Evolutionary conservation across 805 yeast genomes (phyloP).

Genomic region (Saturnispora galanensis): DNA sequence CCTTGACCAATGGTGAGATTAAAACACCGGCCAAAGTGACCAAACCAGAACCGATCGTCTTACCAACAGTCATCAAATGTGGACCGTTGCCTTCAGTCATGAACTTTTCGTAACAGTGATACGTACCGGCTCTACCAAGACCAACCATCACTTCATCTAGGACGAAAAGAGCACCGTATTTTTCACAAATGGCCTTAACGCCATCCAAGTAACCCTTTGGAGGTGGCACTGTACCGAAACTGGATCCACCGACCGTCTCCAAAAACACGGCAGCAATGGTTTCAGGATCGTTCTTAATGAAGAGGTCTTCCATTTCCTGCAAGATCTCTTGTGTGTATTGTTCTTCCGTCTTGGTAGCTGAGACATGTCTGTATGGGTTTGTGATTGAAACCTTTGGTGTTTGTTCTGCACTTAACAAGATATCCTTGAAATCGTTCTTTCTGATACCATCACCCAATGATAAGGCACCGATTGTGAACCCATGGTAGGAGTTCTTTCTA

Average conservation of each 20-base stretch:
- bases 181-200: slow-evolving; percentile 57
- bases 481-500: slow-evolving; percentile 39
- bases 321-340: slow-evolving; percentile 29
- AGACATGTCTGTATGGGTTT: slow-evolving; percentile 16
- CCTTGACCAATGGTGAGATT: slow-evolving; percentile 32
- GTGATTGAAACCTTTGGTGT: slow-evolving; percentile 24
- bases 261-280: slow-evolving; percentile 33
- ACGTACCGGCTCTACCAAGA: slow-evolving; percentile 40
- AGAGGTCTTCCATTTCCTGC: slow-evolving; percentile 31
- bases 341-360: slow-evolving; percentile 22
- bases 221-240: slow-evolving; percentile 36
- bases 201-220: slow-evolving; percentile 38
- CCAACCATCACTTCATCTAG: slow-evolving; percentile 83
- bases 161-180: slow-evolving; percentile 89
- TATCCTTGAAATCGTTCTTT: slow-evolving; percentile 25
- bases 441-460: slow-evolving; percentile 32
- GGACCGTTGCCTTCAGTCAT: slow-evolving; percentile 33
- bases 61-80: slow-evolving; percentile 41
- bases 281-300: slow-evolving; percentile 32
- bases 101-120: slow-evolving; percentile 37
- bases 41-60: slow-evolving; percentile 42
- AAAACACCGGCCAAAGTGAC: slow-evolving; percentile 42
- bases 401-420: slow-evolving; percentile 17
- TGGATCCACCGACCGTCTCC: slow-evolving; percentile 38
- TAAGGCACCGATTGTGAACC: slow-evolving; percentile 38